phyloP scores from a whole-genome alignment of 1,139 yeast genomes.

The Hansenula lynferdii region DNA sequence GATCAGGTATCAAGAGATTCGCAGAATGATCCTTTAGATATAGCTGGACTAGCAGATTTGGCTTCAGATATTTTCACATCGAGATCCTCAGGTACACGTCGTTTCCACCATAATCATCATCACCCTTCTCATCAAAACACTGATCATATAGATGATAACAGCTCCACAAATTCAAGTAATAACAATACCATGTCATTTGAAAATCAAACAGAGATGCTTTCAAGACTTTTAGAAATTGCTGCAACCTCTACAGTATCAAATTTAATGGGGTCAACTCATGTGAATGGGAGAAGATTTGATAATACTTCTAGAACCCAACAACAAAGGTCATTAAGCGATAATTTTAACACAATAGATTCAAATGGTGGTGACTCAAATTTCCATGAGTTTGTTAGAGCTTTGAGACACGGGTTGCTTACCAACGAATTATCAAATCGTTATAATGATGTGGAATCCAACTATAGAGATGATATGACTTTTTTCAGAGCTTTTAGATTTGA shows the following conservation, averaged over 20 bases:
- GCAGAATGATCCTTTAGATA: background rate
- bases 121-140: background rate
- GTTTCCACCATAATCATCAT: background rate
- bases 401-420: constrained; percentile 35
- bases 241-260: constrained; percentile 42
- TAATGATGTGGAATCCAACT: constrained; percentile 1
- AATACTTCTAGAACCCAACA: constrained; percentile 13
- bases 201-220: constrained; percentile 37
- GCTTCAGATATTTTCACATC: constrained; percentile 1
- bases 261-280: constrained; percentile 27
- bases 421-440: constrained; percentile 27
- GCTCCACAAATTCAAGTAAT: background rate
- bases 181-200: constrained; percentile 15
- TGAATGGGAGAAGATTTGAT: constrained; percentile 25
- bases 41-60: background rate
- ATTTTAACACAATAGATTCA: background rate
- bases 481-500: constrained; percentile 54
- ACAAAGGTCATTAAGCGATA: background rate
- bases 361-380: constrained; percentile 28
- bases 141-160: background rate
- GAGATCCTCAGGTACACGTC: background rate
- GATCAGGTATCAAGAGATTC: background rate
- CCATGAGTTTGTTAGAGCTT: constrained; percentile 33
- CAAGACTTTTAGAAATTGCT: constrained; percentile 40
- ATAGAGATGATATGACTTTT: constrained; percentile 30